Evolutionary conservation across 208 protist genomes (phyloP).

Genomic region (Naegleria fowleri): DNA sequence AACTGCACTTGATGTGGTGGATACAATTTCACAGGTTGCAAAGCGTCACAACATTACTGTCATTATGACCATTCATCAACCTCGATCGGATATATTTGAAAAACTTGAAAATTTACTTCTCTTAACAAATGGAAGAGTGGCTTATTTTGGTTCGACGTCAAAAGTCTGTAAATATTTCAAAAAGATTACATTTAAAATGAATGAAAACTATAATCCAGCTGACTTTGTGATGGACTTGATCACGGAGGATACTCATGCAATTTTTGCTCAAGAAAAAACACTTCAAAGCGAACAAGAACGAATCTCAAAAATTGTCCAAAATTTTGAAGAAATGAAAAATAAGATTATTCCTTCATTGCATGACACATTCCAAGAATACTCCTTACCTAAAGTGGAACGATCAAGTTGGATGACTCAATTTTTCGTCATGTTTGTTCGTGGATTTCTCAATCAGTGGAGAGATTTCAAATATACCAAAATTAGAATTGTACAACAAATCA

Average conservation of each 20-base stretch:
- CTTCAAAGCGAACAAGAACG: neutral
- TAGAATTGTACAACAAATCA: neutral
- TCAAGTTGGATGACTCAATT: neutral
- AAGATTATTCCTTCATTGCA: neutral
- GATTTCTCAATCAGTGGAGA: neutral
- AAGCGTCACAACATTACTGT: neutral
- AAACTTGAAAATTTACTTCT: conserved; percentile 23
- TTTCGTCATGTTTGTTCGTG: neutral
- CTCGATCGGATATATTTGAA: conserved; percentile 3
- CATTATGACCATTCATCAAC: conserved; percentile 30
- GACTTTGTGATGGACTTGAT: neutral
- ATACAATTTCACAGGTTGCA: neutral
- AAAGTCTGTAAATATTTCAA: neutral
- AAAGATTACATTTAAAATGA: neutral
- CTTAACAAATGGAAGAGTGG: neutral
- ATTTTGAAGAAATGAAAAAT: neutral
- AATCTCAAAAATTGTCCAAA: neutral
- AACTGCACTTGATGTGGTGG: neutral
- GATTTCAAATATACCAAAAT: neutral
- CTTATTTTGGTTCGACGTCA: conserved; percentile 11
- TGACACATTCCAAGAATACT: neutral
- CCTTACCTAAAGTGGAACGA: neutral
- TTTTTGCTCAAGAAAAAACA: neutral
- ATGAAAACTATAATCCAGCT: neutral
- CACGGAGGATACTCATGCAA: neutral